phyloP scores from a whole-genome alignment of 2,329 filamentous ascomycete species.

The Cyanodermella asteris region DNA sequence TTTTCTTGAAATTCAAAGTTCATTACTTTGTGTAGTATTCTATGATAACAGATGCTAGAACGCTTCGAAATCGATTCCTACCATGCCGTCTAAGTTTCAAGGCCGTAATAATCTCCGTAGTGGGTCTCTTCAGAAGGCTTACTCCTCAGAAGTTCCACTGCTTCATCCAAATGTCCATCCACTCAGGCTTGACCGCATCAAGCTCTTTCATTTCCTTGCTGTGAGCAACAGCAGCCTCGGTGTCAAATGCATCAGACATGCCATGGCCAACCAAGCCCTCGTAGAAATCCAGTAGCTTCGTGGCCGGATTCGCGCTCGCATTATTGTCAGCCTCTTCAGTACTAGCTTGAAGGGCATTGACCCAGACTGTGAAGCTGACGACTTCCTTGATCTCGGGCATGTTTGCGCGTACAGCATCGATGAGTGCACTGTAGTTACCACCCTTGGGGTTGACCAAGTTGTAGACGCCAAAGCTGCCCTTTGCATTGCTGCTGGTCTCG shows the following conservation, averaged over 20 bases:
- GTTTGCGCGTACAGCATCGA: no score
- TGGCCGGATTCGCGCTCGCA: not conserved
- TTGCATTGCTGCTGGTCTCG: not conserved
- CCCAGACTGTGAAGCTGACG: no score
- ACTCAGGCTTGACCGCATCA: not conserved
- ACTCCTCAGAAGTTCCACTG: conserved; percentile 1
- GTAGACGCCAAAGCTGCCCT: not conserved
- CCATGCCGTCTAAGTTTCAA: no score
- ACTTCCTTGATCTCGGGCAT: no score
- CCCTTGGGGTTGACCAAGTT: conserved; percentile 4
- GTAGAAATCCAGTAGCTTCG: not conserved
- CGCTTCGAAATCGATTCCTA: no score
- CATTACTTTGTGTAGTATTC: no score
- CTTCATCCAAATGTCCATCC: not conserved
- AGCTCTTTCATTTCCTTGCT: not conserved
- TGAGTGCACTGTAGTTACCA: not conserved
- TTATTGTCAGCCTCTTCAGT: not conserved
- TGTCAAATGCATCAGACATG: not conserved
- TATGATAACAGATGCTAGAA: no score
- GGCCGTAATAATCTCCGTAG: no score
- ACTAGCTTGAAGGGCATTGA: no score
- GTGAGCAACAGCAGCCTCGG: not conserved
- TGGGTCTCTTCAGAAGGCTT: no score
- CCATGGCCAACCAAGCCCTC: not conserved
- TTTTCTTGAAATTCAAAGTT: no score